Percentiles rank a stretch among this genome's conserved stretches.
These are phyloP conservation scores for Leccinum olivaceopallidum DNA, from an alignment of 768 basidiomycete genomes.

Conservation along the genomic window DNA sequence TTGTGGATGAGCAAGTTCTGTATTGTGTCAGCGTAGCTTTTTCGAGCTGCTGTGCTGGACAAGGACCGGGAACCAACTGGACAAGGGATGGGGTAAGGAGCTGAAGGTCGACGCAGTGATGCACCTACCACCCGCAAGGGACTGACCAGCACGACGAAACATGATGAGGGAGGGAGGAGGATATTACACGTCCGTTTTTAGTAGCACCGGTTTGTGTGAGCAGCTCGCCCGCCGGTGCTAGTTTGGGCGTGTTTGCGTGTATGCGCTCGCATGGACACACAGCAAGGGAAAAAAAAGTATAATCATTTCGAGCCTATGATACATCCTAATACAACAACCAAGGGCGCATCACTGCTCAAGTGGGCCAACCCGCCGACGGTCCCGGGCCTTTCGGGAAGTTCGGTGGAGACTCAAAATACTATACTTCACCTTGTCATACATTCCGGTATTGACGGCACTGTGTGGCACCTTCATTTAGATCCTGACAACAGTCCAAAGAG, in stretches of 20 bases:
- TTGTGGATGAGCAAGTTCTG: slow-evolving; percentile 90
- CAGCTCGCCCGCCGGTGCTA: slow-evolving; percentile 20
- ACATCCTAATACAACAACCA: slow-evolving; percentile 12
- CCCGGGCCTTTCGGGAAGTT: slow-evolving; percentile 71
- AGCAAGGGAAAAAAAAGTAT: slow-evolving; percentile 7
- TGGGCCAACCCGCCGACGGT: slow-evolving; percentile 47
- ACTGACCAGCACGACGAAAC: slow-evolving; percentile 63
- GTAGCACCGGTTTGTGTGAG: slow-evolving; percentile 13
- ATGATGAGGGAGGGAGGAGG: slow-evolving; percentile 31
- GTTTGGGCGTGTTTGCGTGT: slow-evolving; percentile 29
- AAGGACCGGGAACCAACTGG: slow-evolving; percentile 76
- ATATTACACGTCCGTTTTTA: slow-evolving; percentile 10
- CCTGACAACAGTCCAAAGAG: neutral
- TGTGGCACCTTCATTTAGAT: slow-evolving; percentile 2
- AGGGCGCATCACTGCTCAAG: slow-evolving; percentile 27
- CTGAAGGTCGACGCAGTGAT: neutral
- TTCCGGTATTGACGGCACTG: slow-evolving; percentile 64
- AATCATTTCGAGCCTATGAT: slow-evolving; percentile 19
- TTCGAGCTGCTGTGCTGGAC: slow-evolving; percentile 72
- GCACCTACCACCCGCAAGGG: slow-evolving; percentile 52
- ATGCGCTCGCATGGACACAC: neutral
- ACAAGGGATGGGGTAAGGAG: neutral
- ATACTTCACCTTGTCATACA: slow-evolving; percentile 83
- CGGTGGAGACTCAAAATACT: slow-evolving; percentile 70
- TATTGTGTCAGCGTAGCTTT: slow-evolving; percentile 86